A percentile compares a stretch with the other conserved stretches of the same genome.
Evolutionary conservation across 2,329 filamentous ascomycete species (phyloP).

Genomic region (Ceratocystis colombiana): DNA sequence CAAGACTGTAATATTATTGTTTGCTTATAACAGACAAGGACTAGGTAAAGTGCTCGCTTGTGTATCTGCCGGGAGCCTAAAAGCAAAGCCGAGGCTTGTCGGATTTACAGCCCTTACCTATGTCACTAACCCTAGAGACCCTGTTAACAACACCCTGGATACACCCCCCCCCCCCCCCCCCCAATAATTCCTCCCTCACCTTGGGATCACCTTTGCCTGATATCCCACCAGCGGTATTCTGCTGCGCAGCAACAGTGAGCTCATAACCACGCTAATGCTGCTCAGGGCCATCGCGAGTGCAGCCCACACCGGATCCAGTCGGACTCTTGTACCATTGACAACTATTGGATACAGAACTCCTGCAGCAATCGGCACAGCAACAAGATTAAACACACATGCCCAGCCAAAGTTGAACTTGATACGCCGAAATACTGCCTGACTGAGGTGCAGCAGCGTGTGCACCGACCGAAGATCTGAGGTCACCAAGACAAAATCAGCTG

Average conservation of each 20-base stretch:
- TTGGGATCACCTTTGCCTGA: conserved; percentile 31
- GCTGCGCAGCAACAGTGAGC: conserved; percentile 61
- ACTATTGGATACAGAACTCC: conserved; percentile 60
- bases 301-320: conserved; percentile 73
- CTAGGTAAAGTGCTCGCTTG: too few relatives aligned
- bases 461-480: conserved; percentile 60
- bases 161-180: not conserved
- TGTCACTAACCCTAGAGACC: too few relatives aligned
- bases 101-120: too few relatives aligned
- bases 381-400: conserved; percentile 72
- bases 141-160: too few relatives aligned
- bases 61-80: too few relatives aligned
- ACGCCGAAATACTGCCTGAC: conserved; percentile 59
- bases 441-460: conserved; percentile 62
- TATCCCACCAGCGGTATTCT: conserved; percentile 39
- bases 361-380: conserved; percentile 70
- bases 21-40: too few relatives aligned
- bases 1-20: too few relatives aligned
- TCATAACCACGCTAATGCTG: conserved; percentile 77
- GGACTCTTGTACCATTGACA: conserved; percentile 44
- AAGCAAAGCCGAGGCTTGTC: too few relatives aligned
- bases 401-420: conserved; percentile 80
- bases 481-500: conserved; percentile 72
- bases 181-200: not conserved
- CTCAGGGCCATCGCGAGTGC: conserved; percentile 86